Conservation (phyloP, 306 rosid genomes). For the Oemleria cerasiformis region DNA sequence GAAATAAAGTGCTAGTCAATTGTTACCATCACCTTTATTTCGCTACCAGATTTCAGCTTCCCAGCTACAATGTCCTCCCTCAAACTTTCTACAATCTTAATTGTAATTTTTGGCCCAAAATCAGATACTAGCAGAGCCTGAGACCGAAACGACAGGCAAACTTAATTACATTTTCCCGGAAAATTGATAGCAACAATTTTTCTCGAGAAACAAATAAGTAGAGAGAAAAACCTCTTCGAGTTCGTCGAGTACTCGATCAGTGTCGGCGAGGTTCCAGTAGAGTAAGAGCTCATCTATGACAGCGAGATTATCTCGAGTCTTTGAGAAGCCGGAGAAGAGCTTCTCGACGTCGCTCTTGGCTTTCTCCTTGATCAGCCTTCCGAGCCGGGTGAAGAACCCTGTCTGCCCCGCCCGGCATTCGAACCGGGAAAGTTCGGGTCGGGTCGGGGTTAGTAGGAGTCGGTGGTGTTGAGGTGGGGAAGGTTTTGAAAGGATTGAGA, state of each 20-base stretch:
- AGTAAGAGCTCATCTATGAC: conserved; percentile 91
- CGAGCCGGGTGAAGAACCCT: conserved; percentile 76
- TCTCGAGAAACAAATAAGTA: conserved; percentile 1
- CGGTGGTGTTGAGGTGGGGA: conserved; percentile 19
- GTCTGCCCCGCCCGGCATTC: conserved; percentile 68
- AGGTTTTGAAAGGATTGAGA: conserved; percentile 40
- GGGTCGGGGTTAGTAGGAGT: conserved; percentile 13
- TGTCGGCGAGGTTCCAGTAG: conserved; percentile 93
- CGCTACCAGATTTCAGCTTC: conserved; percentile 89
- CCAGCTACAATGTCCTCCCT: conserved; percentile 80
- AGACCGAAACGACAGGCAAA: conserved; percentile 10
- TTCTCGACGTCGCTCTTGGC: conserved; percentile 92
- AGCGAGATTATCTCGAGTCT: conserved; percentile 83
- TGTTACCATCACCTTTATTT: conserved; percentile 60
- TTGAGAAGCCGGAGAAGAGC: conserved; percentile 79
- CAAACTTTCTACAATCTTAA: conserved; percentile 82
- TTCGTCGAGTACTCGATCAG: conserved; percentile 84
- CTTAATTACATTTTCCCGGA: neutral
- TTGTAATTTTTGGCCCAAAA: conserved; percentile 82
- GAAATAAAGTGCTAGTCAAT: neutral
- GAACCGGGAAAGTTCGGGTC: conserved; percentile 41
- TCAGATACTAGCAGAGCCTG: conserved; percentile 88
- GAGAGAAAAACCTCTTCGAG: conserved; percentile 75
- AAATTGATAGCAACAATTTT: neutral
- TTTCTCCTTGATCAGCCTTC: conserved; percentile 83